Evolutionary conservation across 768 basidiomycete genomes (phyloP).

Genomic region (Phlegmacium glaucopus): DNA sequence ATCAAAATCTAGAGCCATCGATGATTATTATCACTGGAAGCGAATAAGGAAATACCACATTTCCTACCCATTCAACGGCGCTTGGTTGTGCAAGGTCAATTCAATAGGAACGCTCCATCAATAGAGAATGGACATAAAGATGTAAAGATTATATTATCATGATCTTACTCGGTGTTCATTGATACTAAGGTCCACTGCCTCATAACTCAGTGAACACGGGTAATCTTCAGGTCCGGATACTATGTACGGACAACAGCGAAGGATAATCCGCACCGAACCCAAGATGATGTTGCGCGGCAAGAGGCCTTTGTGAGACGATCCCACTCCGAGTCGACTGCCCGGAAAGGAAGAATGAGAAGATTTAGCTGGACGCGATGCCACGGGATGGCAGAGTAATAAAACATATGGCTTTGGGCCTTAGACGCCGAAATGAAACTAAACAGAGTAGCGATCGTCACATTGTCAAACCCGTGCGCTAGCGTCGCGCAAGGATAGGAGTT

Average conservation of each 20-base stretch:
- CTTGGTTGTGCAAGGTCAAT: conserved; percentile 64
- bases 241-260: conserved; percentile 53
- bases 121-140: not conserved
- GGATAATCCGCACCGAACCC: conserved; percentile 77
- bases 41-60: no score
- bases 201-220: conserved; percentile 54
- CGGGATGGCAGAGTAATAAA: conserved; percentile 82
- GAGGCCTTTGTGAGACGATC: conserved; percentile 43
- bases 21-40: no score
- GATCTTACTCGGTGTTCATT: conserved; percentile 60
- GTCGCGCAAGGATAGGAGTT: not conserved
- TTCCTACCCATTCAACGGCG: no score
- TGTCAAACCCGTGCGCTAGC: conserved; percentile 20
- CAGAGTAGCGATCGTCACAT: conserved; percentile 76
- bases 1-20: no score
- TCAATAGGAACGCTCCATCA: conserved; percentile 57
- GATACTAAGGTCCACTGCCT: conserved; percentile 67
- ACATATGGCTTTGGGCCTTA: conserved; percentile 58
- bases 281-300: conserved; percentile 79
- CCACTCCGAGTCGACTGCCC: no score
- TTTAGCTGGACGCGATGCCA: no score
- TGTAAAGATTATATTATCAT: conserved; percentile 53
- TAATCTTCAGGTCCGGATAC: conserved; percentile 58
- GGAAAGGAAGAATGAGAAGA: no score
- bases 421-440: conserved; percentile 79